Base-by-base conservation (phyloP, 2,329 filamentous ascomycete species). In the Cladophialophora psammophila region DNA sequence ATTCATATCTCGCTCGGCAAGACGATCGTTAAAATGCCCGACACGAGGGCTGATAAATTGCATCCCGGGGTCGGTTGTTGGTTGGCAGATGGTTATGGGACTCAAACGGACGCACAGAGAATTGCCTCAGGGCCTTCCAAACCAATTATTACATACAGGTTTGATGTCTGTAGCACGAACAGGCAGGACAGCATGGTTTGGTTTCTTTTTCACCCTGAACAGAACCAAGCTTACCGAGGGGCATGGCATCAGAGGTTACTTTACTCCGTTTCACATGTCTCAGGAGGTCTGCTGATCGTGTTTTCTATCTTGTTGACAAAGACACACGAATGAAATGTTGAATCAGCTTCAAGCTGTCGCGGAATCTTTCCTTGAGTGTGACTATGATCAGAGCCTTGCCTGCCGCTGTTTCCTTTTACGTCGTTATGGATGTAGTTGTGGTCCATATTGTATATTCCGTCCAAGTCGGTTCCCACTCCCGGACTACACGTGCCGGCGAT, bases 51-150 rank as follows among this genome's bases (percentile, higher is more conserved):
- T 26, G 45, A 50, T 20, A 50, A 3, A 20, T 26, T 50, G 18
- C 45, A 20, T 13, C 20, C 8, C 10, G 45, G 6, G 8, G 9
- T 50, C 45, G 45, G 45, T 26, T 50, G 26, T 50, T 50, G 18
- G 12, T 50, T 7, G 15, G 42, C n/a, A 48, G 26, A 32, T 26
- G 5, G 36, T 20, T 20, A 18, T 56, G 64, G 48, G 13, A 36
- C 18, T 38, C 40, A 36, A 35, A 36, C 15, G 48, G 58, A 61
- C 18, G 12, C 9, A 57, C 36, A 63, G 35, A 48, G 45, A 55
- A 36, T 56, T 57, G 67, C 60, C 64, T 63, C 64, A 40, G 31
- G 64, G 60, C 35, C 35, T 42, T 48, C 36, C 53, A 54, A 40
- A 57, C 38, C 32, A 55, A 20, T 26, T 26, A 42, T n/a, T 42